Evolutionary conservation across 805 yeast species (phyloP).

Genomic region (Ogataea thermomethanolica): DNA sequence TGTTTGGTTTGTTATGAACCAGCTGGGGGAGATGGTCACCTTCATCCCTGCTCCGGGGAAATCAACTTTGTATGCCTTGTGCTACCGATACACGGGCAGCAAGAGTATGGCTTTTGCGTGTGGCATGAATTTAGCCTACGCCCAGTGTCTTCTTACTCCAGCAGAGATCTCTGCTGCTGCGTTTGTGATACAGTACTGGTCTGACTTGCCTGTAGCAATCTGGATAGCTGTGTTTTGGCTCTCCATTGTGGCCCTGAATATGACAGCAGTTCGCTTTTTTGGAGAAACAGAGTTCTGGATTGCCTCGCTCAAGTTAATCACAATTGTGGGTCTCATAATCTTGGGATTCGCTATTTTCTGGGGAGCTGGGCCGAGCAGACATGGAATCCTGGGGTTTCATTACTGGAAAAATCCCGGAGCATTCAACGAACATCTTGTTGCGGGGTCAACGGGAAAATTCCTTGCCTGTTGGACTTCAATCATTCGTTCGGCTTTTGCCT

Average conservation of each 20-base stretch:
- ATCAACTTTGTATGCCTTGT: conserved; percentile 25
- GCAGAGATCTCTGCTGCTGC: conserved; percentile 61
- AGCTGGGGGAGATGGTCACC: conserved; percentile 64
- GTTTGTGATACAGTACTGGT: conserved; percentile 58
- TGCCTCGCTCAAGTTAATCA: conserved; percentile 60
- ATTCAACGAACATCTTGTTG: conserved; percentile 47
- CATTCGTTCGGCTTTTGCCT: conserved; percentile 64
- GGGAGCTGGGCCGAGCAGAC: conserved; percentile 56
- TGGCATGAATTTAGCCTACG: conserved; percentile 37
- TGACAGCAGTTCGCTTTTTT: conserved; percentile 39
- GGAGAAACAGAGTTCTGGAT: conserved; percentile 63
- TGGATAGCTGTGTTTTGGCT: conserved; percentile 55
- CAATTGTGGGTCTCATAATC: conserved; percentile 58
- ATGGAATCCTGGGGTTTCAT: conserved; percentile 61
- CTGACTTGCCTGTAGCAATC: conserved; percentile 50
- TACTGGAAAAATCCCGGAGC: conserved; percentile 52
- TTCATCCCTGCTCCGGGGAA: conserved; percentile 59
- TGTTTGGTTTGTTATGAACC: conserved; percentile 62
- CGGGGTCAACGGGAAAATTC: conserved; percentile 59
- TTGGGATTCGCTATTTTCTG: conserved; percentile 53
- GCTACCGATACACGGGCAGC: conserved; percentile 31
- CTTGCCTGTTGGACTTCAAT: conserved; percentile 60
- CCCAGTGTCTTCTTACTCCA: conserved; percentile 34
- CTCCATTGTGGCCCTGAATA: conserved; percentile 42
- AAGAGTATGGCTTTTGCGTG: conserved; percentile 30